Conservation (phyloP, 108 stramenopile genomes). For the Skeletonema marinoi region DNA sequence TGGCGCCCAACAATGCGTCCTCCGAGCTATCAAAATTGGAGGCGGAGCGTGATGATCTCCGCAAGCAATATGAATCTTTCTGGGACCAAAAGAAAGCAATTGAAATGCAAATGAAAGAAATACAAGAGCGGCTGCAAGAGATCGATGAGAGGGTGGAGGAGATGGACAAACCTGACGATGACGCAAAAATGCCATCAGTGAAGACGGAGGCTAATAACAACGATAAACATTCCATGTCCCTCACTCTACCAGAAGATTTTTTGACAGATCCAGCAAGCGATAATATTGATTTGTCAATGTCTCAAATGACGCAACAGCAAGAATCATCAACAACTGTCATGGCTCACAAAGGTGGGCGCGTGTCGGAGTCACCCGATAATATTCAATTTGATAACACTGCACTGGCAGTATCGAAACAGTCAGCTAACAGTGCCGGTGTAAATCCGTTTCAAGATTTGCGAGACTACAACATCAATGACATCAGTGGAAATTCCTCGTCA, state of each 20-base stretch:
- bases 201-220: neutral
- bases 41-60: constrained; percentile 18
- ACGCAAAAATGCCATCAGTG: neutral
- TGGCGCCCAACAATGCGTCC: neutral
- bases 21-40: neutral
- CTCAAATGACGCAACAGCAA: constrained; percentile 6
- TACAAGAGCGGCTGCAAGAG: constrained; percentile 51
- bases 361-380: neutral
- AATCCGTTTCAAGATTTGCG: constrained; percentile 49
- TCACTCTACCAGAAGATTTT: constrained; percentile 40
- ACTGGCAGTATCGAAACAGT: neutral
- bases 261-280: constrained; percentile 2
- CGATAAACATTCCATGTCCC: neutral
- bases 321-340: neutral
- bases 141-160: constrained; percentile 70
- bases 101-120: constrained; percentile 41
- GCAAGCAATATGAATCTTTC: neutral
- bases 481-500: neutral
- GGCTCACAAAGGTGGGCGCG: neutral
- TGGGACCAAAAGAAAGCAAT: constrained; percentile 41
- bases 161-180: constrained; percentile 34
- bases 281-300: neutral
- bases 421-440: neutral
- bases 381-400: neutral
- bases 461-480: neutral